Percentiles rank a stretch among this genome's conserved stretches.
Evolutionary conservation across 2,329 filamentous ascomycete species (phyloP).

Genomic region (Capronia coronata): DNA sequence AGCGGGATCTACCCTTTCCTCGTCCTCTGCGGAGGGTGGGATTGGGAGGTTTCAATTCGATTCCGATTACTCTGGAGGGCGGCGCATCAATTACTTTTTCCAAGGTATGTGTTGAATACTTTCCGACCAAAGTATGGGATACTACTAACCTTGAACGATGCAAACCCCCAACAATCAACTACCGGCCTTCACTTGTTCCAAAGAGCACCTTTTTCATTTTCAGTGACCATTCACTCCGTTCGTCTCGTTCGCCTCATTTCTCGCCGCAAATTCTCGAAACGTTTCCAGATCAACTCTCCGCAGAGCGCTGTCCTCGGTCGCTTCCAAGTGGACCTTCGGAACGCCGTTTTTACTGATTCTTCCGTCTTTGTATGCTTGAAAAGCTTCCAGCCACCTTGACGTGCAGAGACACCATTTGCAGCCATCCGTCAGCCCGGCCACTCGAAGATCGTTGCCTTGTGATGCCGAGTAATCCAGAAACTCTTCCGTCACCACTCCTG

Average conservation of each 20-base stretch:
- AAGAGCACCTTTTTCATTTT: too few species aligned
- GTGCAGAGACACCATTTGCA: constrained; percentile 62
- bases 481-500: constrained; percentile 52
- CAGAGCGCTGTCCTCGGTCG: constrained; percentile 36
- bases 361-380: constrained; percentile 47
- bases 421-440: constrained; percentile 50
- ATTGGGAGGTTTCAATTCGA: constrained; percentile 64
- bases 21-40: constrained; percentile 28
- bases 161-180: background rate
- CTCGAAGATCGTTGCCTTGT: constrained; percentile 55
- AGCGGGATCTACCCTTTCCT: constrained; percentile 55
- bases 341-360: constrained; percentile 28
- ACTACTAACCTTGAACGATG: constrained; percentile 15
- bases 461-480: constrained; percentile 57
- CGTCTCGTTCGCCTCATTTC: constrained; percentile 24
- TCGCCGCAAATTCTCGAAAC: constrained; percentile 34
- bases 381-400: constrained; percentile 54
- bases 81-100: constrained; percentile 56
- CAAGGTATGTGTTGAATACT: constrained; percentile 15
- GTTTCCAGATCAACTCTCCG: constrained; percentile 34
- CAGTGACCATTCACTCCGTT: constrained; percentile 16
- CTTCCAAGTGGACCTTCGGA: constrained; percentile 34
- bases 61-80: constrained; percentile 85
- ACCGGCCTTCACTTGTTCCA: too few species aligned
- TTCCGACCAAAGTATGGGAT: constrained; percentile 12